Evolutionary conservation across 1,284 basidiomycete genomes (phyloP).

Genomic region (Sporisorium reilianum): DNA sequence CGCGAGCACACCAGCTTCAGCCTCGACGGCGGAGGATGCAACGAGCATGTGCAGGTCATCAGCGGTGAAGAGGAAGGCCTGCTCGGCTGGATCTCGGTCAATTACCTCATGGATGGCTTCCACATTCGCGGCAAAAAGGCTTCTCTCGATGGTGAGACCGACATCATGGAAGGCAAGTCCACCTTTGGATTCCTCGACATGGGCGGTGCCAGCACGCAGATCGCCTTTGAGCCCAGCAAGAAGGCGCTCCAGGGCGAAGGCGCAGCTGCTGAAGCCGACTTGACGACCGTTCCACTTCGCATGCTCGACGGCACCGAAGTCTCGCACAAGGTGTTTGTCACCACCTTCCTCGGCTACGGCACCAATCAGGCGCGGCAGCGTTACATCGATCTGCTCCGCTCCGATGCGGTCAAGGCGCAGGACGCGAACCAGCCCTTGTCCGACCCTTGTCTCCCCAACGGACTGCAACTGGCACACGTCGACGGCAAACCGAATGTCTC

Average conservation of each 20-base stretch:
- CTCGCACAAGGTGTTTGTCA: constrained; percentile 92
- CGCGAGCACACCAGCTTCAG: constrained; percentile 84
- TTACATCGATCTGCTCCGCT: constrained; percentile 79
- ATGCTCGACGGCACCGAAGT: constrained; percentile 87
- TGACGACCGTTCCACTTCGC: constrained; percentile 77
- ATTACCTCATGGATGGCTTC: constrained; percentile 99
- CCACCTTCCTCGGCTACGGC: constrained; percentile 98
- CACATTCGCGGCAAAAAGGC: constrained; percentile 59
- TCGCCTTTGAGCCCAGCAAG: constrained; percentile 85
- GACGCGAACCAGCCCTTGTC: constrained; percentile 34
- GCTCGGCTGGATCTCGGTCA: constrained; percentile 97
- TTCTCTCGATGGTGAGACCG: constrained; percentile 45
- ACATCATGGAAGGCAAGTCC: constrained; percentile 73
- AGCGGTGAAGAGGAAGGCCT: constrained; percentile 97
- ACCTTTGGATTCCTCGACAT: constrained; percentile 99
- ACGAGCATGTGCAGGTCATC: constrained; percentile 90
- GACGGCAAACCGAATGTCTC: constrained; percentile 64
- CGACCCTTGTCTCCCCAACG: constrained; percentile 91
- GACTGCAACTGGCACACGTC: constrained; percentile 74
- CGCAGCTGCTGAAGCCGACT: constrained; percentile 38
- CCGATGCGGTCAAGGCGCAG: constrained; percentile 51
- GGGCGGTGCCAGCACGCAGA: constrained; percentile 98
- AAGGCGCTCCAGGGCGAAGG: constrained; percentile 73
- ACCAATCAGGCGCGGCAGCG: constrained; percentile 95
- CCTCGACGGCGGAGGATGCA: constrained; percentile 74